Base-by-base conservation (phyloP, 2,329 filamentous ascomycete genomes). In the Anisogramma anomala region DNA sequence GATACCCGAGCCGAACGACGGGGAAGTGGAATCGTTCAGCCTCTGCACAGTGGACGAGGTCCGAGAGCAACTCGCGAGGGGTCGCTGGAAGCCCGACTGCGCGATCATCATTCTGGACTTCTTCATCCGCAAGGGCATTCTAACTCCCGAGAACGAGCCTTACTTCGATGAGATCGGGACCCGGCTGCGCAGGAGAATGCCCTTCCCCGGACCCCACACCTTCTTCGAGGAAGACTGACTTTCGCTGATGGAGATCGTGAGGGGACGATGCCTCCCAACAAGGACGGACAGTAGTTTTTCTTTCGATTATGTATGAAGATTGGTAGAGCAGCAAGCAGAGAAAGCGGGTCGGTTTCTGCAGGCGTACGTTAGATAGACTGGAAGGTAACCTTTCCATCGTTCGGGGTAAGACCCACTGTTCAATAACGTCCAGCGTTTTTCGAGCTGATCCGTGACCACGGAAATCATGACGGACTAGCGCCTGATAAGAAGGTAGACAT, bases 61-160 rank as follows among this genome's bases (percentile, higher is more conserved):
- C 33, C 74, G 79, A 59, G 66, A 69, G 43, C 77, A 80, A 33
- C 64, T 98, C 55, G 71, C 69, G 13, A 65, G 67, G 39, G 85
- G 84, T 11, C 74, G 81, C 52, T 98, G 89, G 67, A 98, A 98
- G 67, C 83, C 88, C 2, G 96, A 96, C 59, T 95, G 88, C 60
- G 82, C 84, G 11, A 58, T 91, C 43, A 75, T 94, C 35, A 64
- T 91, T 57, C 62, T 95, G 33, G 87, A 96, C 59, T 98, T 96
- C 64, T 84, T 98, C 57, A 69, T 94, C 50, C 74, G 89, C 39
- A 84, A 87, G 60, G 83, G 84, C 1, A 75, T 94, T 47, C 56
- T 95, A 55, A 93, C 81, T 7, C 61, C 67, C 32, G 83, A 84
- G 52, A 85, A 87, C 55, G 88, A 96, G 64, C 71, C 73, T 36